A percentile compares a stretch with the other conserved stretches of the same genome.
phyloP scores from a whole-genome alignment of 2,329 filamentous ascomycete species.

The Aaosphaeria pasadenensis region DNA sequence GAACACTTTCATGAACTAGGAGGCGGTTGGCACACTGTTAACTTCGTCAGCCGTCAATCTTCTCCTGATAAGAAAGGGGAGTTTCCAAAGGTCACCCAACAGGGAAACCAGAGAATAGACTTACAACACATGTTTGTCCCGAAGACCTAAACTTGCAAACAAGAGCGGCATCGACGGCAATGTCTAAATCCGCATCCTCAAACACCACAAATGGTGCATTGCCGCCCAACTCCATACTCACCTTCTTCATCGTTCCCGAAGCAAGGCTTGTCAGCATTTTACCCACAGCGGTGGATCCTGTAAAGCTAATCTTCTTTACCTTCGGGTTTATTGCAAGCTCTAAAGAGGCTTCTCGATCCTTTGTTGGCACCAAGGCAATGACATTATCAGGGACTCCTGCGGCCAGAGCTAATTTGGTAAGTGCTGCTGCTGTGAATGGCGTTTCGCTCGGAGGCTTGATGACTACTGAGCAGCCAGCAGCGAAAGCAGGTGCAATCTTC shows the following conservation, averaged over 20 bases:
- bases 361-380: slow-evolving; percentile 80
- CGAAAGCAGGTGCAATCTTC: slow-evolving; percentile 64
- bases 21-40: slow-evolving; percentile 63
- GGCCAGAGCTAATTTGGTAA: slow-evolving; percentile 81
- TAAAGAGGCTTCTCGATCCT: slow-evolving; percentile 68
- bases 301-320: slow-evolving; percentile 91
- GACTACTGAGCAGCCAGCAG: slow-evolving; percentile 95
- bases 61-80: not conserved
- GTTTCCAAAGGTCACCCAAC: slow-evolving; percentile 17
- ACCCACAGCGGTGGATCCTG: slow-evolving; percentile 67
- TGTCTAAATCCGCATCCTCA: slow-evolving; percentile 86
- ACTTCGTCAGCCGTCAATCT: not conserved
- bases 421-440: slow-evolving; percentile 81
- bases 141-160: slow-evolving; percentile 89
- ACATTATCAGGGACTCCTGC: slow-evolving; percentile 90
- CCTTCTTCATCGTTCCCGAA: slow-evolving; percentile 76
- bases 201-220: slow-evolving; percentile 98
- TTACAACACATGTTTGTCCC: slow-evolving; percentile 83
- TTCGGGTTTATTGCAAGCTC: slow-evolving; percentile 71
- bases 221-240: slow-evolving; percentile 87
- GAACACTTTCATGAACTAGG: slow-evolving; percentile 74
- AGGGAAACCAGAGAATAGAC: too few species aligned
- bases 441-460: slow-evolving; percentile 93
- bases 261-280: slow-evolving; percentile 88
- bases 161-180: slow-evolving; percentile 78